These are phyloP conservation scores for Phytophthora rubi DNA, from an alignment of 352 stramenopile species.

Conservation along the genomic window DNA sequence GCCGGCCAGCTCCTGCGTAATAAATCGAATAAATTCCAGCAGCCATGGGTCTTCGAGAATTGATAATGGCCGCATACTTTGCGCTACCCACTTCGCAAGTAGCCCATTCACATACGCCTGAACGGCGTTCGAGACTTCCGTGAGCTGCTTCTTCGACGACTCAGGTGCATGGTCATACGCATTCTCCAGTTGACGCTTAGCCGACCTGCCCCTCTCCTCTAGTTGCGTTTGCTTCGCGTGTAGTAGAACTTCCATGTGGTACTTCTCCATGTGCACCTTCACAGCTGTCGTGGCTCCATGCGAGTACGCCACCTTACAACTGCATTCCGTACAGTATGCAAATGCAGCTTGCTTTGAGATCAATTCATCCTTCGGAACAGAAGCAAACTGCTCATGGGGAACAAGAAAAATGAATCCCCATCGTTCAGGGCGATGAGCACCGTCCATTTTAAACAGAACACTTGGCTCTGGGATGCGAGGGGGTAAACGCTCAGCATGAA, in stretches of 20 bases:
- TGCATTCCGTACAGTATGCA: slow-evolving; percentile 9
- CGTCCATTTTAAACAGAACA: not conserved
- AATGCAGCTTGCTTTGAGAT: slow-evolving; percentile 6
- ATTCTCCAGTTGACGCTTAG: slow-evolving; percentile 14
- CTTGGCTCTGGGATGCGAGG: slow-evolving; percentile 4
- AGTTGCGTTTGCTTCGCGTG: slow-evolving; percentile 2
- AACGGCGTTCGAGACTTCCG: not conserved
- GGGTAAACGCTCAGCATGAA: slow-evolving; percentile 2
- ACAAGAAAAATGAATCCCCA: slow-evolving; percentile 11
- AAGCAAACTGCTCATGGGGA: not conserved
- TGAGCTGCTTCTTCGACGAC: not conserved
- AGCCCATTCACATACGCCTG: slow-evolving; percentile 5
- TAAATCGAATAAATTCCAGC: slow-evolving; percentile 8
- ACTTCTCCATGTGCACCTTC: slow-evolving; percentile 17
- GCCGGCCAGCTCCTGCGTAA: slow-evolving; percentile 5
- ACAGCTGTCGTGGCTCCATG: slow-evolving; percentile 4
- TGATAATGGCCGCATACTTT: slow-evolving; percentile 12
- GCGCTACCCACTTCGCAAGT: slow-evolving; percentile 9
- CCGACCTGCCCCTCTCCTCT: not conserved
- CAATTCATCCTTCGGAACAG: not conserved
- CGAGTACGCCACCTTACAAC: slow-evolving; percentile 9
- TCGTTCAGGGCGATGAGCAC: not conserved
- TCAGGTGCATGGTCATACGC: slow-evolving; percentile 8
- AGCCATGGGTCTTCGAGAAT: slow-evolving; percentile 11
- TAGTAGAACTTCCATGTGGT: slow-evolving; percentile 12